Percentiles rank a stretch among this genome's conserved stretches.
Conservation (phyloP, 768 basidiomycete genomes). For the Boletus pseudo-olivaceus region DNA sequence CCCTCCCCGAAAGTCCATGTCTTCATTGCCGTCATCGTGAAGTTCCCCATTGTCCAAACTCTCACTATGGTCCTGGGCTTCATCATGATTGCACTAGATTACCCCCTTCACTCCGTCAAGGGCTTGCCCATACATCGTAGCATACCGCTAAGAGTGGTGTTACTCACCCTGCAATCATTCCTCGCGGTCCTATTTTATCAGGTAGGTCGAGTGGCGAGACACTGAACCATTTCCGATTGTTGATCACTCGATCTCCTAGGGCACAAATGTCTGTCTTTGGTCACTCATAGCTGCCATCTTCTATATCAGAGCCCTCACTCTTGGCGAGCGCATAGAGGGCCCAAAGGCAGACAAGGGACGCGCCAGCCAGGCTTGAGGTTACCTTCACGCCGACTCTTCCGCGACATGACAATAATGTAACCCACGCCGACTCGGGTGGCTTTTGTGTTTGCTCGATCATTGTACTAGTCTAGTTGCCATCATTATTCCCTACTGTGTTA, state of each 20-base stretch:
- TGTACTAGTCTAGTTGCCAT: background rate
- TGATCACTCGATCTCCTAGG: conserved; percentile 42
- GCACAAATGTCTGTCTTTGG: conserved; percentile 80
- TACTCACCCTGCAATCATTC: conserved; percentile 62
- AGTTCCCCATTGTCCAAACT: conserved; percentile 70
- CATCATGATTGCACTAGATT: conserved; percentile 63
- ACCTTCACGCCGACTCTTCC: background rate
- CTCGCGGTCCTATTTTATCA: conserved; percentile 73
- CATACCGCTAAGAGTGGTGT: conserved; percentile 54
- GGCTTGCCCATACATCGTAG: conserved; percentile 60
- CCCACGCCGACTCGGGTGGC: background rate
- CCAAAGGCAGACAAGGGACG: conserved; percentile 62
- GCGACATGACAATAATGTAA: background rate
- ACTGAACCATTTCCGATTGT: background rate
- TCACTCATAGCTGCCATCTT: conserved; percentile 67
- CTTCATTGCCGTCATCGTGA: conserved; percentile 76
- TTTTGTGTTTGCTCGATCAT: background rate
- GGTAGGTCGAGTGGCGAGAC: conserved; percentile 37
- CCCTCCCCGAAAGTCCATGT: conserved; percentile 56
- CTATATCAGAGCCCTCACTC: conserved; percentile 61
- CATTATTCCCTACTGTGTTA: too few species aligned
- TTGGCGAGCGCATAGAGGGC: conserved; percentile 68
- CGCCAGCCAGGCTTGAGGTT: conserved; percentile 50
- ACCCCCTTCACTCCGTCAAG: conserved; percentile 60
- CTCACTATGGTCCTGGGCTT: conserved; percentile 59